Evolutionary conservation across 345 rosid species (phyloP).

Genomic region (Corchorus capsularis): DNA sequence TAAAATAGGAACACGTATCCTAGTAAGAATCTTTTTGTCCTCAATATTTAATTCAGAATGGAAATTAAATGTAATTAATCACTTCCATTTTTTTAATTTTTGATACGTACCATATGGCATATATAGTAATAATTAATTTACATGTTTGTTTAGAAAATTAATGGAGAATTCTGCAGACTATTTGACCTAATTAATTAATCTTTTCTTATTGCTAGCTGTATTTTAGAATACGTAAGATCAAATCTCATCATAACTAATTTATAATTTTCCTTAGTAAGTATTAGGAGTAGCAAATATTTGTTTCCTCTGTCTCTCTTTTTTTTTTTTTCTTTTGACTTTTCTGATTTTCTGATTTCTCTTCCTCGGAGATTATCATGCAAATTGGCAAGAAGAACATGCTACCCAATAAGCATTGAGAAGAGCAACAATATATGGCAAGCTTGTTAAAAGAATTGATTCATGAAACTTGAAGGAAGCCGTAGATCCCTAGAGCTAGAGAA

Average conservation of each 20-base stretch:
- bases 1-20: neutral
- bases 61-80: neutral
- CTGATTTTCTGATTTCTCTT: neutral
- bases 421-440: neutral
- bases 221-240: neutral
- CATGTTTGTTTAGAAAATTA: neutral
- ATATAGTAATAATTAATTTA: neutral
- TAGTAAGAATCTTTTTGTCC: neutral
- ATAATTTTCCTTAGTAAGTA: no score
- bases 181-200: neutral
- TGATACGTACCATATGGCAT: neutral
- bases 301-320: neutral
- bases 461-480: constrained; percentile 3
- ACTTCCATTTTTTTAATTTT: neutral
- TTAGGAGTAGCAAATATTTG: no score
- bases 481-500: neutral
- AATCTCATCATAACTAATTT: neutral
- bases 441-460: neutral
- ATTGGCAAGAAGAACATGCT: neutral
- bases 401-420: neutral
- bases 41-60: neutral
- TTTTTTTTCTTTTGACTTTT: neutral
- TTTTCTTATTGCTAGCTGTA: neutral
- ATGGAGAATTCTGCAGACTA: neutral
- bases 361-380: neutral